Base-by-base conservation (phyloP, 2,329 filamentous ascomycete species). In the Pseudogymnoascus sp. region DNA sequence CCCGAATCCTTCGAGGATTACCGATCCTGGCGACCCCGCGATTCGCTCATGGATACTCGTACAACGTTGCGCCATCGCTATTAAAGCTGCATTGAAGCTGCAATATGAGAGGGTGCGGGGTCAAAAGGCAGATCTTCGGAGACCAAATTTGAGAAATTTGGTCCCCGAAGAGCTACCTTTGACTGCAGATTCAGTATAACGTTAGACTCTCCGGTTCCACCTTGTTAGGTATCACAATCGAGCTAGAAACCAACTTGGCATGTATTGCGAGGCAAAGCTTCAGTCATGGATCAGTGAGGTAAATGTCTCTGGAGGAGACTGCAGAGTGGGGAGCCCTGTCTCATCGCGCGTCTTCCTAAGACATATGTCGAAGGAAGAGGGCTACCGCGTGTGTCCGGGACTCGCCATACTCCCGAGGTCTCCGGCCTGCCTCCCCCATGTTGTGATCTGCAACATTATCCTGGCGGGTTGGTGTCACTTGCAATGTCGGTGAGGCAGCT, bases 81-180 rank as follows among this genome's bases (percentile, higher is more conserved):
- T 56, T 33, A 7, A 33, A 33, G 26, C 26, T 56, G 50, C 50
- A 33, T 50, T 56, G 28, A 33, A 56, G 28, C 50, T 56, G 50
- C 28, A 56, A 56, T 56, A 2, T 56, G 50, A 33, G 26, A 56
- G 50, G 22, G 50, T 56, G 50, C 50, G 50, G 50, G 50, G 50
- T 56, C 26, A 33, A 33, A 56, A 33, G n/a, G 10, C 3, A 14
- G 50, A 33, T 56, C 28, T 19, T 33, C 16, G 50, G 50, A 56
- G 10, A n/a, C 28, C 28, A 33, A 33, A 33, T 33, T 33, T 2
- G 1, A n/a, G 8, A 33, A 56, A 12, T 56, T 7, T 56, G 28
- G 50, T 19, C 50, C 28, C 50, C 50, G 50, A 33, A 3, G 10
- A 33, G 10, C 26, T 31, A 22, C 28, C n/a, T 19, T n/a, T 33